A percentile compares a stretch with the other conserved stretches of the same genome.
Conservation (phyloP, 352 stramenopile species). For the Pythium pyrilobum region DNA sequence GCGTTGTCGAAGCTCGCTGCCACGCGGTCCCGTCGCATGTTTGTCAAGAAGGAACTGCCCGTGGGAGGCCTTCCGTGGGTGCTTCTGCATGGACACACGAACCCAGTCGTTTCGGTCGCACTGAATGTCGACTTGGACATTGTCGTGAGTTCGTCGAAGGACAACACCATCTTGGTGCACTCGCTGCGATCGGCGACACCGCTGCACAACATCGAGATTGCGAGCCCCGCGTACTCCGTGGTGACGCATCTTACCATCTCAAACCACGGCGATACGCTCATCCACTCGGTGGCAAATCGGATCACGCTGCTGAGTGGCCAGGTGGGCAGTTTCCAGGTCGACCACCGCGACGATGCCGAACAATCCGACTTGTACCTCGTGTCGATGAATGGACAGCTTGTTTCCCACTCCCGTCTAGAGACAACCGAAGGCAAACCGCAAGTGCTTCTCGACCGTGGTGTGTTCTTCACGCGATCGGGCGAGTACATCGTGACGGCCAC, state of each 20-base stretch:
- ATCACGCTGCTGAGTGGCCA: conserved; percentile 14
- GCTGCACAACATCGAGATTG: conserved; percentile 67
- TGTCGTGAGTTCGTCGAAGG: conserved; percentile 72
- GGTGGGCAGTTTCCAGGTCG: conserved; percentile 24
- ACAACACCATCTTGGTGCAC: conserved; percentile 73
- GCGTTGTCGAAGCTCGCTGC: conserved; percentile 78
- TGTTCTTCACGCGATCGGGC: conserved; percentile 70
- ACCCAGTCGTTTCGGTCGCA: conserved; percentile 68
- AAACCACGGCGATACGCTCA: conserved; percentile 57
- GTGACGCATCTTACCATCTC: conserved; percentile 77
- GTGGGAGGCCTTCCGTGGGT: conserved; percentile 79
- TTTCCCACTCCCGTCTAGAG: conserved; percentile 56
- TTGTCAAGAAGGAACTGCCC: conserved; percentile 80
- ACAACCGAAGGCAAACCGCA: conserved; percentile 34
- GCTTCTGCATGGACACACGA: conserved; percentile 69
- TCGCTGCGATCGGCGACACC: conserved; percentile 67
- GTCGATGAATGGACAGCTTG: conserved; percentile 76
- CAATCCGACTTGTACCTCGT: conserved; percentile 77
- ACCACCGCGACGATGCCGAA: conserved; percentile 27
- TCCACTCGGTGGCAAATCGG: conserved; percentile 52
- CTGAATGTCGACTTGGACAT: conserved; percentile 81
- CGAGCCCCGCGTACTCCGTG: conserved; percentile 38
- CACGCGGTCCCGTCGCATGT: conserved; percentile 73
- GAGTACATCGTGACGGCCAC: conserved; percentile 77
- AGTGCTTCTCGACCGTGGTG: conserved; percentile 60